Base-by-base conservation (phyloP, 805 yeast species). In the Wickerhamiella galacta region DNA sequence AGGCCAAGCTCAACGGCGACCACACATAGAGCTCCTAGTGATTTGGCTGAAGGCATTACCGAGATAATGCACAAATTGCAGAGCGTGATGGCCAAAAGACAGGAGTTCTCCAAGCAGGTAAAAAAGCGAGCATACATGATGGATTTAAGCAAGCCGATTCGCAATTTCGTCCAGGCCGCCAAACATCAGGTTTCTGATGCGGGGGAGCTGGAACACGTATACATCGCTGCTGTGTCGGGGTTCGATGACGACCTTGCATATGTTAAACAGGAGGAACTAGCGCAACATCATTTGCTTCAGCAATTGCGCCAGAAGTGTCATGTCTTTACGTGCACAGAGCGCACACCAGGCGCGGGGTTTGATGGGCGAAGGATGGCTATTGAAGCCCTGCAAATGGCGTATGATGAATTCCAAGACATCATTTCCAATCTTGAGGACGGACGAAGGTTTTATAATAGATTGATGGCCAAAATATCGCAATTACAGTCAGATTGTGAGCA, bases 381-480 rank as follows among this genome's bases (percentile, higher is more conserved):
- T 27, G 71, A 68, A 34, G 54, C 51, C 1, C 49, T 77, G 19
- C 76, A 70, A 34, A 51, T 58, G 4, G 68, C 65, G 1, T 67
- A 61, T 40, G 51, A 57, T 25, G 63, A 67, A 30, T 75, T 61
- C 44, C 51, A 62, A 19, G 80, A 76, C 43, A 61, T 80, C 2
- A 51, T 64, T 12, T 56, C 61, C 4, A 76, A 79, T 46, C 49
- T 81, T 18, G 64, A 64, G 20, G 78, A 76, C 43, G 95, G 93
- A 0, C 45, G 68, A 0, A 63, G 64, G 34, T 83, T 83, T 48
- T 85, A 85, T 55, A 61, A 61, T 24, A 76, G 73, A 33, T 67
- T 72, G 15, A 45, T 65, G 25, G 52, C 53, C 10, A 70, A 66
- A 25, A 63, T 75, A 40, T n/a, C n/a, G n/a, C n/a, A n/a, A n/a